Evolutionary conservation across 2,329 filamentous ascomycete species (phyloP).

Genomic region (Trichoderma sp.): DNA sequence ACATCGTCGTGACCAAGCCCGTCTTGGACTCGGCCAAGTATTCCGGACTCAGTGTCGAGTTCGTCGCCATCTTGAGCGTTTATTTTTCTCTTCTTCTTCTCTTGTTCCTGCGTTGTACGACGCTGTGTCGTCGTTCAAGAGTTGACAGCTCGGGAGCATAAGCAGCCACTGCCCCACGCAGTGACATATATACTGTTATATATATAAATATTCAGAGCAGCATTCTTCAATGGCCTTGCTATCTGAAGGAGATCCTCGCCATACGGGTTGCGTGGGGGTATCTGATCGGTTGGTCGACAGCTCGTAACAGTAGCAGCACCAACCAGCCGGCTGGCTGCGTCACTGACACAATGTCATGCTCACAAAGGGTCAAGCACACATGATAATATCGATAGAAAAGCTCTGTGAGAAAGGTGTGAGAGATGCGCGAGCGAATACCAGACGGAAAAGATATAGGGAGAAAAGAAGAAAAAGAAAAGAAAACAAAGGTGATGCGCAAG

Average conservation of each 20-base stretch:
- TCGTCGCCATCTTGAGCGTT: not conserved
- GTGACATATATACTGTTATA: not conserved
- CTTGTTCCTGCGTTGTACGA: not conserved
- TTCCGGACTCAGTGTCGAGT: conserved; percentile 16
- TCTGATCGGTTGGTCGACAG: not conserved
- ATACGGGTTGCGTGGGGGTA: not conserved
- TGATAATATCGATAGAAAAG: not conserved
- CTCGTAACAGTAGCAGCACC: not conserved
- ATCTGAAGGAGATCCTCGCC: not conserved
- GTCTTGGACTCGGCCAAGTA: conserved; percentile 24
- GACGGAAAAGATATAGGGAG: not conserved
- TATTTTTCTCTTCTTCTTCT: not conserved
- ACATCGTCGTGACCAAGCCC: conserved; percentile 16
- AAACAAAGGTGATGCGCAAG: not conserved
- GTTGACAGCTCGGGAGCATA: not conserved
- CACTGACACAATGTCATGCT: not conserved
- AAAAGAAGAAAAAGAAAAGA: not conserved
- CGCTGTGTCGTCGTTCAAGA: not conserved
- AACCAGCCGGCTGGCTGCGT: not conserved
- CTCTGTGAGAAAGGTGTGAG: too few species aligned
- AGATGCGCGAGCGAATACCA: not conserved
- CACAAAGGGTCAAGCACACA: not conserved
- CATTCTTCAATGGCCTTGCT: not conserved
- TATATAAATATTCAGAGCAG: not conserved
- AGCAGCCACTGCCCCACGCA: not conserved